Evolutionary conservation across 306 rosid species (phyloP).

Genomic region (Benincasa hispida): DNA sequence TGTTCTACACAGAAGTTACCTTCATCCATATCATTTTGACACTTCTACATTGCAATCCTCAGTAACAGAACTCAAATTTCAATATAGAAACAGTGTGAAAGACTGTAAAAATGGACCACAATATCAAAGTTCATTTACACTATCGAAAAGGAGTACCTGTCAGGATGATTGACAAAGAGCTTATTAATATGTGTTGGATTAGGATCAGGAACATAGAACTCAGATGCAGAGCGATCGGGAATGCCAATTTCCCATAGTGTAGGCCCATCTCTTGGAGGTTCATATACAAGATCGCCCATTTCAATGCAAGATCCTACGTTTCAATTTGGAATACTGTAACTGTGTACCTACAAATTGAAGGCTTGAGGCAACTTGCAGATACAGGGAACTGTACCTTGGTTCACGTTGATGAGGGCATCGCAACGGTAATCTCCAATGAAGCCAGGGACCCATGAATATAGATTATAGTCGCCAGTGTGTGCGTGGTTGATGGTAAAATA

Average conservation of each 20-base stretch:
- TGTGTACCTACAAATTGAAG: not conserved
- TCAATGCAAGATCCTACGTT: constrained; percentile 45
- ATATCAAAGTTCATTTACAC: not conserved
- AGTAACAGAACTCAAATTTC: not conserved
- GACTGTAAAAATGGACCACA: not conserved
- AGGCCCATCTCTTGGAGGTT: constrained; percentile 76
- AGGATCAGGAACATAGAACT: constrained; percentile 76
- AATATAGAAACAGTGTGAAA: not conserved
- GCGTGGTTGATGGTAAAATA: constrained; percentile 37
- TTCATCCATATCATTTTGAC: too few relatives aligned
- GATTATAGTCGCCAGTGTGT: constrained; percentile 41
- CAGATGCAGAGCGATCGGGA: constrained; percentile 80
- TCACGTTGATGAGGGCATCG: constrained; percentile 27
- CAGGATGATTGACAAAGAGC: constrained; percentile 65
- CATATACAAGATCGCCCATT: constrained; percentile 47
- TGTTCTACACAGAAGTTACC: not conserved
- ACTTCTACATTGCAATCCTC: not conserved
- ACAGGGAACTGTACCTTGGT: constrained; percentile 34
- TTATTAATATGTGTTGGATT: constrained; percentile 57
- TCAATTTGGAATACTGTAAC: constrained; percentile 4
- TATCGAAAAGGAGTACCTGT: constrained; percentile 31
- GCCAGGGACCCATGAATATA: constrained; percentile 80
- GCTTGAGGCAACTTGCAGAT: not conserved
- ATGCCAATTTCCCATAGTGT: constrained; percentile 91
- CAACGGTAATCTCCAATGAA: constrained; percentile 59